Evolutionary conservation across 2,329 filamentous ascomycete genomes (phyloP).

Genomic region (Aspergillus niger): DNA sequence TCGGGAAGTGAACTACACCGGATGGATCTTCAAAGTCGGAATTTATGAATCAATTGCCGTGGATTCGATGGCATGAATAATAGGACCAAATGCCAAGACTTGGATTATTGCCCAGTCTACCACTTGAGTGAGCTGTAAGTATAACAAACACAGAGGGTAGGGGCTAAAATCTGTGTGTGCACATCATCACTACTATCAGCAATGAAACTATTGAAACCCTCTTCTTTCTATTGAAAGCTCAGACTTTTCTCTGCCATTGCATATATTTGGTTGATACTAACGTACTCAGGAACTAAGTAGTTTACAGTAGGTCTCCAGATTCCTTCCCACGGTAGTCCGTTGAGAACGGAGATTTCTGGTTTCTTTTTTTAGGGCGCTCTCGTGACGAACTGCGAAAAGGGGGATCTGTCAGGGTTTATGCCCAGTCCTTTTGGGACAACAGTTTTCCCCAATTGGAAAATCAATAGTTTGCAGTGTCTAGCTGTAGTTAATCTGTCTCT

Average conservation of each 20-base stretch:
- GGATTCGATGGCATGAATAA: background rate
- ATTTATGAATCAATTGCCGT: background rate
- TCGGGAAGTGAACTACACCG: background rate
- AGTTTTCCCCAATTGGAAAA: background rate
- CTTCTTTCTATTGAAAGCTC: constrained; percentile 8
- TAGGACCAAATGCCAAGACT: background rate
- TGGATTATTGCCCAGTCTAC: background rate
- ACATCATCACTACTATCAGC: background rate
- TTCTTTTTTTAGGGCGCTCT: constrained; percentile 10
- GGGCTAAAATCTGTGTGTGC: too few relatives aligned
- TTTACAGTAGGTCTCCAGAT: constrained; percentile 5
- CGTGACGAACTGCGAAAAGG: background rate
- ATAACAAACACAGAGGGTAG: too few relatives aligned
- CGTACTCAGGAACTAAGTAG: too few relatives aligned
- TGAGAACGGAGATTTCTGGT: background rate
- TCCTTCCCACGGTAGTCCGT: background rate
- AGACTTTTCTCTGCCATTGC: background rate
- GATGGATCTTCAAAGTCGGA: background rate
- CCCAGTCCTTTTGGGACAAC: background rate
- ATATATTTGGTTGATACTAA: background rate
- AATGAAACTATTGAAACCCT: constrained; percentile 10
- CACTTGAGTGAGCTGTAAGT: background rate
- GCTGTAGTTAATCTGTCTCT: background rate
- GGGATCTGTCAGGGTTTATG: background rate
- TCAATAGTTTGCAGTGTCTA: background rate